Evolutionary conservation across 768 basidiomycete genomes (phyloP).

Genomic region (Boletus eberwhitei): DNA sequence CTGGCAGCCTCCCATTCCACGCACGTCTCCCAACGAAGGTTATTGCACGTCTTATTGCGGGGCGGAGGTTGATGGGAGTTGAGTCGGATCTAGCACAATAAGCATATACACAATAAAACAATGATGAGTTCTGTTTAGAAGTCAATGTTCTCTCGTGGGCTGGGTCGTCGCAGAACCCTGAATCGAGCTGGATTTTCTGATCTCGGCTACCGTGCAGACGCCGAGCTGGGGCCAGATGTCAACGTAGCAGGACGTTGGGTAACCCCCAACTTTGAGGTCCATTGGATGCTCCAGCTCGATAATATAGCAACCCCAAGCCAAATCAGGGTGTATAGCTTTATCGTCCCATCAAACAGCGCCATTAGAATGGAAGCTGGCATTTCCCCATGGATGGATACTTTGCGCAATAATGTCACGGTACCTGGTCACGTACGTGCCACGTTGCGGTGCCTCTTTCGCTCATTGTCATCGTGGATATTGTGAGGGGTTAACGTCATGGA

Average conservation of each 20-base stretch:
- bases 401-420: neutral
- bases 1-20: neutral
- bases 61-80: neutral
- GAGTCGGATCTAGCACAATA: neutral
- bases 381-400: neutral
- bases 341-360: constrained; percentile 2
- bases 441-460: constrained; percentile 10
- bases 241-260: neutral
- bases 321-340: constrained; percentile 6
- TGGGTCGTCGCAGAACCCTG: neutral
- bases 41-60: neutral
- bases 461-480: neutral
- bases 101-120: too few relatives aligned
- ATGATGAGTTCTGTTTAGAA: neutral
- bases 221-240: neutral
- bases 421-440: constrained; percentile 12
- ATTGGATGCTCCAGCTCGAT: neutral
- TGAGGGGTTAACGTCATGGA: constrained; percentile 18
- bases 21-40: neutral
- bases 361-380: constrained; percentile 17
- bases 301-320: neutral
- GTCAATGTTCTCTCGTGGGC: neutral
- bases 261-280: neutral
- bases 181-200: neutral
- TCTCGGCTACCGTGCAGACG: neutral